These are phyloP conservation scores for Boletales sp. DNA, from an alignment of 768 basidiomycete genomes.

Conservation along the genomic window DNA sequence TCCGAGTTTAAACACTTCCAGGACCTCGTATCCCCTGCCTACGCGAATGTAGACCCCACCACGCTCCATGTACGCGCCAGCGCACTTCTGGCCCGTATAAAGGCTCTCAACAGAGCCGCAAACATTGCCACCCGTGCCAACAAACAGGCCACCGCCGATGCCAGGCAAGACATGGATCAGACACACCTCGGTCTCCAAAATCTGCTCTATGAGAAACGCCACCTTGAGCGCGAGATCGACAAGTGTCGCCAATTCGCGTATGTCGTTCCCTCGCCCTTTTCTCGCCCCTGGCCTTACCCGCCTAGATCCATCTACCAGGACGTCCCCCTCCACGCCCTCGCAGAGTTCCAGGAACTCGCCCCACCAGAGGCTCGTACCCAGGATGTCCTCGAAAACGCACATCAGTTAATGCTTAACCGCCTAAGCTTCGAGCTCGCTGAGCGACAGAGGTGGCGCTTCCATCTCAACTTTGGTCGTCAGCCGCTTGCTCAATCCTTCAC, in stretches of 20 bases:
- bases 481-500: constrained; percentile 1
- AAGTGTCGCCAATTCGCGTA: constrained; percentile 92
- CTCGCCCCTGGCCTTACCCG: constrained; percentile 1
- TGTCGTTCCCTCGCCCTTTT: constrained; percentile 25
- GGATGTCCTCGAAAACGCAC: constrained; percentile 62
- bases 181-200: constrained; percentile 85
- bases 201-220: constrained; percentile 82
- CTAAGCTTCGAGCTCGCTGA: constrained; percentile 85
- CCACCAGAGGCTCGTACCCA: constrained; percentile 62
- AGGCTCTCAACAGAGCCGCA: constrained; percentile 71
- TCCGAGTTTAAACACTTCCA: constrained; percentile 47
- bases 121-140: constrained; percentile 68
- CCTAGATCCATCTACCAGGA: constrained; percentile 85
- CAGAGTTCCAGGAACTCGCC: constrained; percentile 67
- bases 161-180: constrained; percentile 87
- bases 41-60: constrained; percentile 41
- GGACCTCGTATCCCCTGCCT: constrained; percentile 53
- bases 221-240: constrained; percentile 88
- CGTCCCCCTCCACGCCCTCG: constrained; percentile 65
- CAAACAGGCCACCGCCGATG: constrained; percentile 68
- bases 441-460: constrained; percentile 66
- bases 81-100: constrained; percentile 76
- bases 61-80: constrained; percentile 63
- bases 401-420: constrained; percentile 85
- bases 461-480: constrained; percentile 2